These are phyloP conservation scores for Mycena sp. DNA, from an alignment of 1,284 basidiomycete genomes.

Conservation along the genomic window DNA sequence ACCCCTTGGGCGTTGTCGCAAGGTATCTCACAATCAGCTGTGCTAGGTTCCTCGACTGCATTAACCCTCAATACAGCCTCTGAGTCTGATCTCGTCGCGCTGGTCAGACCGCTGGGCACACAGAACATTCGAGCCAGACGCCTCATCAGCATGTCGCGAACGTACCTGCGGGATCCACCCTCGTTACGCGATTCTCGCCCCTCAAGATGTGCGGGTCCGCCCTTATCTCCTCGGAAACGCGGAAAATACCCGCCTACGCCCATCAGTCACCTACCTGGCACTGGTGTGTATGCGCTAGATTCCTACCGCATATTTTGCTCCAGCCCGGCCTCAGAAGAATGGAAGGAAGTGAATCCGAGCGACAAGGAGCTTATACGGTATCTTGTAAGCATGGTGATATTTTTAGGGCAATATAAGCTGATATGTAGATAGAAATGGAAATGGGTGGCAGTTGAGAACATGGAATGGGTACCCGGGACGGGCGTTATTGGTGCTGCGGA, in stretches of 20 bases:
- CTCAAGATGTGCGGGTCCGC: conserved; percentile 13
- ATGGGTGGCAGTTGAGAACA: conserved; percentile 62
- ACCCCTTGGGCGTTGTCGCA: conserved; percentile 58
- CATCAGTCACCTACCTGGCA: conserved; percentile 64
- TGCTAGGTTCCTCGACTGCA: background rate
- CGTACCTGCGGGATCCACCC: conserved; percentile 56
- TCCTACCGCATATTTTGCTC: conserved; percentile 73
- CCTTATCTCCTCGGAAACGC: conserved; percentile 28
- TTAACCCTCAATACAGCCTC: conserved; percentile 38
- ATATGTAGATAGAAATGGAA: conserved; percentile 61
- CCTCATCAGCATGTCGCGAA: conserved; percentile 57
- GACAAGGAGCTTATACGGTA: conserved; percentile 73
- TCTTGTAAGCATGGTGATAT: conserved; percentile 50
- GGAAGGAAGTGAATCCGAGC: conserved; percentile 63
- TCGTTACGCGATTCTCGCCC: conserved; percentile 38
- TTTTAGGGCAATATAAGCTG: background rate
- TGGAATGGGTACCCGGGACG: conserved; percentile 55
- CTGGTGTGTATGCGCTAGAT: conserved; percentile 71
- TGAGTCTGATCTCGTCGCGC: conserved; percentile 47
- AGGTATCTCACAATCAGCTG: conserved; percentile 45
- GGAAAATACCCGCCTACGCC: conserved; percentile 52
- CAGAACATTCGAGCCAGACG: conserved; percentile 60
- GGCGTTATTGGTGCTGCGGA: conserved; percentile 50
- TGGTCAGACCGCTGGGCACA: conserved; percentile 62
- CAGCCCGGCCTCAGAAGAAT: conserved; percentile 50